phyloP scores from a whole-genome alignment of 192 early-diverging fungal genomes.

The Rhizoclosmatium globosum region DNA sequence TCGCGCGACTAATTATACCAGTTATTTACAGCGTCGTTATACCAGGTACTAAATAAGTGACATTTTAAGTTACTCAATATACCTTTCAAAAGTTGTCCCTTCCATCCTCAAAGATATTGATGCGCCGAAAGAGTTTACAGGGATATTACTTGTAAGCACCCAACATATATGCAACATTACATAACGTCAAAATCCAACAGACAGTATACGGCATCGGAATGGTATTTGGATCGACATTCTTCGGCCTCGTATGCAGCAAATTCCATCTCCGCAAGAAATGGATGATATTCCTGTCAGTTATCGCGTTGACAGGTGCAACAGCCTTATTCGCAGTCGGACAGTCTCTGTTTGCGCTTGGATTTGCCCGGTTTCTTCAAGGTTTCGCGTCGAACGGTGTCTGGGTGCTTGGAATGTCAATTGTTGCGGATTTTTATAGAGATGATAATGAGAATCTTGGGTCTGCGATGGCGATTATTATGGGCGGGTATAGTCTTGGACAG shows the following conservation, averaged over 20 bases:
- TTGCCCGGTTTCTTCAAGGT: conserved; percentile 10
- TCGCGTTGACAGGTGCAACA: neutral
- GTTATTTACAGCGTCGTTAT: too few relatives aligned
- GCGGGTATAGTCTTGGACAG: conserved; percentile 1
- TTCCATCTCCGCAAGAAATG: neutral
- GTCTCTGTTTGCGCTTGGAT: neutral
- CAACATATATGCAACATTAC: too few relatives aligned
- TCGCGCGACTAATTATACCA: too few relatives aligned
- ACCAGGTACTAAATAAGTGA: too few relatives aligned
- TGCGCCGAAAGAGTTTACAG: too few relatives aligned
- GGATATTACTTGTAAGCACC: too few relatives aligned
- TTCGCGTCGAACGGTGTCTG: conserved; percentile 8
- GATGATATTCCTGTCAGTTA: neutral
- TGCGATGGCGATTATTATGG: conserved; percentile 17
- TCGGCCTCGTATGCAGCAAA: neutral
- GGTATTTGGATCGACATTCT: neutral
- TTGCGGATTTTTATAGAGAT: neutral
- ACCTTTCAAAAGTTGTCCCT: too few relatives aligned
- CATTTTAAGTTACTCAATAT: too few relatives aligned
- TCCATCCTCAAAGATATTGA: too few relatives aligned
- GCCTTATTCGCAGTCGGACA: neutral
- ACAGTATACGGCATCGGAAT: neutral
- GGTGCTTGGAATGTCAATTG: conserved; percentile 17
- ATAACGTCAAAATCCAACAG: neutral
- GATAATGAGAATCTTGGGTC: conserved; percentile 1